Evolutionary conservation across 1,284 basidiomycete genomes (phyloP).

Genomic region (Boletellus deceptivus): DNA sequence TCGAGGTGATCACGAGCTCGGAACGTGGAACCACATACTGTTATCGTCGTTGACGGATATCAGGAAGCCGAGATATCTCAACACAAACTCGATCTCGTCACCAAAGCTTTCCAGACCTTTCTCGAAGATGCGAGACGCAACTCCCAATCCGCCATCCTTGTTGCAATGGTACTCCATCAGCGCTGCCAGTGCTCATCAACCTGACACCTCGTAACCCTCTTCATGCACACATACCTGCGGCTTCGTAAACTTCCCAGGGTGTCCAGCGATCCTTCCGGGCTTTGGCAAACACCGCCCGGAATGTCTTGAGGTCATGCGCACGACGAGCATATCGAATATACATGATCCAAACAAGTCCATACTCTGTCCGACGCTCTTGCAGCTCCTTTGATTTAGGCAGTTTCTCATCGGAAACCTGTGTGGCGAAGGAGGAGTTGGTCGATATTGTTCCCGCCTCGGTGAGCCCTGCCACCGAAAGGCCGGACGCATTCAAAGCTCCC

Average conservation of each 20-base stretch:
- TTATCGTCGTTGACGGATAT: conserved; percentile 95
- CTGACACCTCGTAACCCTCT: conserved; percentile 1
- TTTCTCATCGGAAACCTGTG: conserved; percentile 47
- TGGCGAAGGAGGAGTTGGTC: conserved; percentile 42
- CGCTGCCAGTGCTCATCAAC: conserved; percentile 47
- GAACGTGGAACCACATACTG: conserved; percentile 54
- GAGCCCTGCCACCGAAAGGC: conserved; percentile 14
- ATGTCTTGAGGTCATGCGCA: conserved; percentile 57
- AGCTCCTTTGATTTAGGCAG: conserved; percentile 52
- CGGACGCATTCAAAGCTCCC: conserved; percentile 21
- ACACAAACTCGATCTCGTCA: conserved; percentile 82
- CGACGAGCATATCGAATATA: conserved; percentile 79
- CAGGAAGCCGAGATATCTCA: conserved; percentile 89
- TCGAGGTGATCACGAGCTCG: background rate
- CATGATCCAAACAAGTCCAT: conserved; percentile 73
- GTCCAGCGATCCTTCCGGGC: conserved; percentile 84
- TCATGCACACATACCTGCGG: conserved; percentile 63
- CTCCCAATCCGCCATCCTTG: conserved; percentile 66
- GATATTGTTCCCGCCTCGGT: conserved; percentile 29
- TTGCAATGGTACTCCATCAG: conserved; percentile 96
- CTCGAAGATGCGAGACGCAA: conserved; percentile 93
- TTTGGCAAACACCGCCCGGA: conserved; percentile 78
- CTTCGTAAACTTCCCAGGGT: conserved; percentile 94
- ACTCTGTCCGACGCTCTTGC: conserved; percentile 62
- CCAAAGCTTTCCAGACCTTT: conserved; percentile 87